These are phyloP conservation scores for Chrysanthemum seticuspe DNA, from an alignment of 129 eudicot species.

Conservation along the genomic window DNA sequence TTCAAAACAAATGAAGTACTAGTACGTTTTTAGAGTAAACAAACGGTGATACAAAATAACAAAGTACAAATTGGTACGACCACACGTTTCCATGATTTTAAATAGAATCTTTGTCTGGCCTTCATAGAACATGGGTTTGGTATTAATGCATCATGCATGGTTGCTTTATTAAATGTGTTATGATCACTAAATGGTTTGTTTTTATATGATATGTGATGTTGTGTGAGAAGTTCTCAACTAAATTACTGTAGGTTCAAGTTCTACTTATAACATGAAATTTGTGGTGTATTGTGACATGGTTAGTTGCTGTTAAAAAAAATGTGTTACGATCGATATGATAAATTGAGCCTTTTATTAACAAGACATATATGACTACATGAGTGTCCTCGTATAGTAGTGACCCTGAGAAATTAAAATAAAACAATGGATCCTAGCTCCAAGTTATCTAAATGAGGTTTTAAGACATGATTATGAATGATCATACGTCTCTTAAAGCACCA, in stretches of 20 bases:
- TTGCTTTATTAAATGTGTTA: no score
- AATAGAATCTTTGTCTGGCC: not conserved
- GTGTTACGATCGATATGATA: no score
- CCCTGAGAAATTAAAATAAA: not conserved
- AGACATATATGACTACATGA: not conserved
- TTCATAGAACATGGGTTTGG: not conserved
- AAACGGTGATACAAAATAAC: not conserved
- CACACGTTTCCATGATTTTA: not conserved
- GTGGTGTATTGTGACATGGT: no score
- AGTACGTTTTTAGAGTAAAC: not conserved
- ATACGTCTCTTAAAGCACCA: slow-evolving; percentile 3
- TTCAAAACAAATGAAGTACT: not conserved
- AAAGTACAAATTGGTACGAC: slow-evolving; percentile 7
- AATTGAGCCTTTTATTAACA: not conserved
- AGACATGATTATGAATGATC: slow-evolving; percentile 13
- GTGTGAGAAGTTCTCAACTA: no score
- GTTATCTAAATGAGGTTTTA: slow-evolving; percentile 13
- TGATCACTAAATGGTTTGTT: no score
- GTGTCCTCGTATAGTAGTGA: not conserved
- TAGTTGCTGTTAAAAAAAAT: no score
- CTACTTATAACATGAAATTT: no score
- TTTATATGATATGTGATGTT: no score
- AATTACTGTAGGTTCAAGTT: no score
- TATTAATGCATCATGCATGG: not conserved
- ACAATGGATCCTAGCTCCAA: not conserved